Percentiles rank a stretch among this genome's conserved stretches.
These are phyloP conservation scores for Aureobasidium sp. DNA, from an alignment of 2,329 filamentous ascomycete genomes.

Conservation along the genomic window DNA sequence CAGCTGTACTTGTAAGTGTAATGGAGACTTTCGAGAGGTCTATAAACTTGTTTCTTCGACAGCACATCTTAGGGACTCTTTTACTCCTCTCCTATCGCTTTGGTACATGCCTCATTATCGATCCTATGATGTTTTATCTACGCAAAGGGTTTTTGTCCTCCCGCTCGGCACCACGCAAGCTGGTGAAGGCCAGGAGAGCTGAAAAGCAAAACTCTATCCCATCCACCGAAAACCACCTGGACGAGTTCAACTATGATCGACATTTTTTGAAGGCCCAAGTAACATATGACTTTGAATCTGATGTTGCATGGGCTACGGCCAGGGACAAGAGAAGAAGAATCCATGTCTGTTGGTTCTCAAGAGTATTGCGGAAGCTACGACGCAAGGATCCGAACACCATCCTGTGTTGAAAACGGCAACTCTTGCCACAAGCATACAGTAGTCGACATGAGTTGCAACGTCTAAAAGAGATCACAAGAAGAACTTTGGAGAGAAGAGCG, in stretches of 20 bases:
- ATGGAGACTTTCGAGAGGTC: no score
- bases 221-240: not conserved
- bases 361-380: not conserved
- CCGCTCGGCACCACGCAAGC: not conserved
- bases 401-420: not conserved
- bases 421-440: not conserved
- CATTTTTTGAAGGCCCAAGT: not conserved
- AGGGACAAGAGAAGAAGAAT: not conserved
- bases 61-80: not conserved
- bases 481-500: not conserved
- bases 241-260: not conserved
- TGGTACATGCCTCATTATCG: not conserved
- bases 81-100: not conserved
- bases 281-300: not conserved
- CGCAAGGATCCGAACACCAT: not conserved
- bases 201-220: not conserved
- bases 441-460: not conserved
- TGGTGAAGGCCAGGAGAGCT: not conserved
- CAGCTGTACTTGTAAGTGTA: not conserved
- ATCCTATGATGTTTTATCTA: not conserved
- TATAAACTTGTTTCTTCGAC: not conserved
- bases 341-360: not conserved
- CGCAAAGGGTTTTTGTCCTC: not conserved
- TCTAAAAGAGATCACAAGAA: not conserved
- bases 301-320: not conserved